Percentiles rank a stretch among this genome's conserved stretches.
These are phyloP conservation scores for Talaromyces sp. DNA, from an alignment of 2,329 filamentous ascomycete genomes.

Conservation along the genomic window DNA sequence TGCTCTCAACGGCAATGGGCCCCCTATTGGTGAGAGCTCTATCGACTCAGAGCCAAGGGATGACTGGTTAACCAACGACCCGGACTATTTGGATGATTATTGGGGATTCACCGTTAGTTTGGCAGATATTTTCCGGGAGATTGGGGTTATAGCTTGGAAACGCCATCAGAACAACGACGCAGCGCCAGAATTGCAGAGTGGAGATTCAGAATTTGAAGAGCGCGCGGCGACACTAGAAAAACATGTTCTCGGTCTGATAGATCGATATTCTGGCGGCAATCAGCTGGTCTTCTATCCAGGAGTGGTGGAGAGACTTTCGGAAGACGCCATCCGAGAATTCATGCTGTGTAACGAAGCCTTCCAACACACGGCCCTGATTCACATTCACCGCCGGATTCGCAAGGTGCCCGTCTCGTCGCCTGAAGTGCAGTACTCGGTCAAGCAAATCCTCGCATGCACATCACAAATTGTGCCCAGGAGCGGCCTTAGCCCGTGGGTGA, in stretches of 20 bases:
- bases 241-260: slow-evolving; percentile 30
- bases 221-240: slow-evolving; percentile 30
- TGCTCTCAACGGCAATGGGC: slow-evolving; percentile 34
- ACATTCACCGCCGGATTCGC: slow-evolving; percentile 36
- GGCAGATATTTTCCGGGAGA: slow-evolving; percentile 33
- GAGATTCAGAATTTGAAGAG: slow-evolving; percentile 19
- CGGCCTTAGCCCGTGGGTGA: slow-evolving; percentile 37
- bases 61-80: slow-evolving; percentile 13
- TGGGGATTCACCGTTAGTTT: slow-evolving; percentile 38
- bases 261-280: slow-evolving; percentile 20
- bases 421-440: slow-evolving; percentile 30
- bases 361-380: slow-evolving; percentile 39
- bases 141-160: slow-evolving; percentile 33
- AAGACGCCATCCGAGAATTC: slow-evolving; percentile 30
- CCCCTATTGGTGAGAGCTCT: slow-evolving; percentile 25
- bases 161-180: slow-evolving; percentile 17
- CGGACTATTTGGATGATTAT: slow-evolving; percentile 39
- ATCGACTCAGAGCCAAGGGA: slow-evolving; percentile 15
- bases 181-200: slow-evolving; percentile 3
- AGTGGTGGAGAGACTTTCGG: slow-evolving; percentile 27
- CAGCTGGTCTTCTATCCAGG: slow-evolving; percentile 32
- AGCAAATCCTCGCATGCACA: slow-evolving; percentile 35
- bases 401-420: slow-evolving; percentile 25
- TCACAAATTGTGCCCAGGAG: slow-evolving; percentile 33
- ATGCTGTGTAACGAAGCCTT: slow-evolving; percentile 39